Evolutionary conservation across 352 stramenopile species (phyloP).

Genomic region (Phytophthora constricta): DNA sequence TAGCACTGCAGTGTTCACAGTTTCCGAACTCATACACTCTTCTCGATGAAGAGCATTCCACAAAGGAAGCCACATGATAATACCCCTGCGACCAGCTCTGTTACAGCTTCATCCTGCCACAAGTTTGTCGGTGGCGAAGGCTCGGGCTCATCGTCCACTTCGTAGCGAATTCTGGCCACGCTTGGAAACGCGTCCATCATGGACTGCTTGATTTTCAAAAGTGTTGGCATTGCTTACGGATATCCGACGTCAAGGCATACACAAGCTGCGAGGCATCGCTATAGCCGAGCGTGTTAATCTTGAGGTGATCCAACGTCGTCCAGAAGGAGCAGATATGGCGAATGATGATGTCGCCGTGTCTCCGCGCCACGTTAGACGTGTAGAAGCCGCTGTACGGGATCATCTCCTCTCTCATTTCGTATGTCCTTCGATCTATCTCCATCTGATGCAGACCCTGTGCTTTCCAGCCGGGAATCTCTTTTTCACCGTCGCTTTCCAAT

Average conservation of each 20-base stretch:
- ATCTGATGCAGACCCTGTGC: conserved; percentile 61
- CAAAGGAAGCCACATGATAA: conserved; percentile 53
- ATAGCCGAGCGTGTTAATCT: conserved; percentile 57
- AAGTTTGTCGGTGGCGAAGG: conserved; percentile 33
- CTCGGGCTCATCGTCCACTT: conserved; percentile 39
- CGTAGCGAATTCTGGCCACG: conserved; percentile 51
- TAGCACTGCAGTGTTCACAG: no score
- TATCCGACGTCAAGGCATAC: conserved; percentile 52
- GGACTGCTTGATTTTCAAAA: conserved; percentile 58
- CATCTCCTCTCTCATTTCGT: conserved; percentile 66
- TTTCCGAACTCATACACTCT: conserved; percentile 34
- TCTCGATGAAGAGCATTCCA: conserved; percentile 65
- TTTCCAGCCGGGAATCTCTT: conserved; percentile 50
- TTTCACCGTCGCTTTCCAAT: conserved; percentile 51
- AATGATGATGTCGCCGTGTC: conserved; percentile 66
- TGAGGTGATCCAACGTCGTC: conserved; percentile 44
- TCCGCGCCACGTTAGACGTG: conserved; percentile 58
- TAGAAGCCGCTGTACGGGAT: conserved; percentile 65
- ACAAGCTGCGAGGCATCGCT: conserved; percentile 51
- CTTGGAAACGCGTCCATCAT: conserved; percentile 52
- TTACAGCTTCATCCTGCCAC: conserved; percentile 52
- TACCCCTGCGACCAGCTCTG: conserved; percentile 55
- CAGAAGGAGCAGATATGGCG: conserved; percentile 62
- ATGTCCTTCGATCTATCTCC: conserved; percentile 63
- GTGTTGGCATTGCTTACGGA: conserved; percentile 61